A percentile compares a stretch with the other conserved stretches of the same genome.
Evolutionary conservation across 202 grass and related monocot species (phyloP).

Genomic region (Setaria viridis): DNA sequence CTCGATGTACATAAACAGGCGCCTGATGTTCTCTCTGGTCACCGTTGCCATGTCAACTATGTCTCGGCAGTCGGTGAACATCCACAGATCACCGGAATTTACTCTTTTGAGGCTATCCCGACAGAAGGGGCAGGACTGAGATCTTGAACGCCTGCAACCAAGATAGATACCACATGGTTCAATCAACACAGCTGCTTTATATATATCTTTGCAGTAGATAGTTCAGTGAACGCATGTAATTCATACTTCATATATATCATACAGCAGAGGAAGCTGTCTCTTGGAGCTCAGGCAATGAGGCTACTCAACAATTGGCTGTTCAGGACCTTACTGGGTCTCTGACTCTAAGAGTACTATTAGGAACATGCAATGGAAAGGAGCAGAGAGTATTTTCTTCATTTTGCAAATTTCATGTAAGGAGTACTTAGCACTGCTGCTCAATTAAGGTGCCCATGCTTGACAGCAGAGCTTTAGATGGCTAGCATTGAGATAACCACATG

Average conservation of each 20-base stretch:
- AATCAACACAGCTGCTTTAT: conserved; percentile 25
- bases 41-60: conserved; percentile 72
- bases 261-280: not conserved
- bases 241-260: not conserved
- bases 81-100: conserved; percentile 78
- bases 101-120: conserved; percentile 84
- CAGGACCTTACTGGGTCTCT: not conserved
- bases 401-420: not conserved
- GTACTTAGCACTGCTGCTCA: not conserved
- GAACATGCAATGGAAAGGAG: not conserved
- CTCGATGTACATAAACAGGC: conserved; percentile 72
- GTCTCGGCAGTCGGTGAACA: conserved; percentile 68
- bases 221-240: conserved; percentile 7
- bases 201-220: not conserved
- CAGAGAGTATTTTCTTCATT: not conserved
- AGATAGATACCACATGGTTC: not conserved
- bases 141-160: conserved; percentile 73
- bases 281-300: conserved; percentile 13
- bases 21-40: conserved; percentile 72
- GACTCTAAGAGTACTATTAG: not conserved
- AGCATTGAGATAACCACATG: not conserved
- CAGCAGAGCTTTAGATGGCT: not conserved
- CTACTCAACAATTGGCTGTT: not conserved
- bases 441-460: conserved; percentile 3
- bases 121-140: conserved; percentile 90